A percentile compares a stretch with the other conserved stretches of the same genome.
Conservation (phyloP, 208 protist species). For the Trypanosoma caninum region DNA sequence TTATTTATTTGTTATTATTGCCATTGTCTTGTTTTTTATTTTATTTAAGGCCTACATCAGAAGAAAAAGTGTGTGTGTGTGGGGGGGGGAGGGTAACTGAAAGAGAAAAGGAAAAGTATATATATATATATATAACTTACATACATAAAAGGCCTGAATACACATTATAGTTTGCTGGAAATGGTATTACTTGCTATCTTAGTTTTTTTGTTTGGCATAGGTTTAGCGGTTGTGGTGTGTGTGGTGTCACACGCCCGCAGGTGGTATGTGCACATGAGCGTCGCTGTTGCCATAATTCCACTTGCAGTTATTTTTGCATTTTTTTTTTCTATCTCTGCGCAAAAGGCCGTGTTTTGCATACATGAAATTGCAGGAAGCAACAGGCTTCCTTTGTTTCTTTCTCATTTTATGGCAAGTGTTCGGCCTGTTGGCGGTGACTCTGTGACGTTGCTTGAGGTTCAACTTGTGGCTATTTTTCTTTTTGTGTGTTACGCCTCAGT, state of each 20-base stretch:
- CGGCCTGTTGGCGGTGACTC: slow-evolving; percentile 6
- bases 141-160: background rate
- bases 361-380: slow-evolving; percentile 4
- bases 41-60: too few relatives aligned
- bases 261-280: slow-evolving; percentile 31
- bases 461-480: slow-evolving; percentile 51
- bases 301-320: slow-evolving; percentile 24
- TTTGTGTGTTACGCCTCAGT: slow-evolving; percentile 52
- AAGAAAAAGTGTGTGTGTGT: too few relatives aligned
- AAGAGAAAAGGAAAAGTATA: too few relatives aligned
- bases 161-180: background rate
- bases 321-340: slow-evolving; percentile 16
- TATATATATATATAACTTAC: too few relatives aligned
- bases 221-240: background rate
- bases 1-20: background rate
- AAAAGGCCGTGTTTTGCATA: slow-evolving; percentile 14
- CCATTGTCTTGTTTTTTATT: background rate
- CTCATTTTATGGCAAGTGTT: slow-evolving; percentile 16
- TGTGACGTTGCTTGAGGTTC: slow-evolving; percentile 38
- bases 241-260: background rate
- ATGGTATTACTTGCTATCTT: background rate
- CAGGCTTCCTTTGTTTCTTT: background rate
- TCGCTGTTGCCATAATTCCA: slow-evolving; percentile 36
- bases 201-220: slow-evolving; percentile 1
- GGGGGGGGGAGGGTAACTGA: too few relatives aligned